A percentile compares a stretch with the other conserved stretches of the same genome.
These are phyloP conservation scores for Eucalyptus pauciflora DNA, from an alignment of 345 rosid species.

Conservation along the genomic window DNA sequence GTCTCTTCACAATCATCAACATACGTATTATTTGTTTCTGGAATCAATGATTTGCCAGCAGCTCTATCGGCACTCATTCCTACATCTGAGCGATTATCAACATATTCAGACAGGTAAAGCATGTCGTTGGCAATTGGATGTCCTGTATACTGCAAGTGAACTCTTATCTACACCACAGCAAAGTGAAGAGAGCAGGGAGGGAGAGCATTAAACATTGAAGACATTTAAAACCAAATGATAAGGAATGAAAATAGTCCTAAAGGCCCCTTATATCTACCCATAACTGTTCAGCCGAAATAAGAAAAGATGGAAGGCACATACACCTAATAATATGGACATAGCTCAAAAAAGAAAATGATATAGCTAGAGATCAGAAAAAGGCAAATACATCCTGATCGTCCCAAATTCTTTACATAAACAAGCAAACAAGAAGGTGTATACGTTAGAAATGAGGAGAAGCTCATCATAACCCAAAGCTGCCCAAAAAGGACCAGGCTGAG, in stretches of 20 bases:
- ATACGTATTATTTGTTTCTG: neutral
- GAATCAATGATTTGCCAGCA: neutral
- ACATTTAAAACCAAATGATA: neutral
- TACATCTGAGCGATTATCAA: constrained; percentile 16
- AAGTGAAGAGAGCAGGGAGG: neutral
- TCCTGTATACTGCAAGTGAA: constrained; percentile 68
- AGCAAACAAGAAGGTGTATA: neutral
- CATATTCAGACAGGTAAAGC: constrained; percentile 50
- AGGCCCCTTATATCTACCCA: neutral
- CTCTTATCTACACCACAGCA: constrained; percentile 54
- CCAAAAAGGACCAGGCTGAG: neutral
- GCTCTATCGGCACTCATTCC: constrained; percentile 44
- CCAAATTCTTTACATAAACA: neutral
- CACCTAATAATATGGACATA: neutral
- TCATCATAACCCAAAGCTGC: neutral
- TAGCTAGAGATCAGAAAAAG: neutral
- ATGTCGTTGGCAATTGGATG: constrained; percentile 89
- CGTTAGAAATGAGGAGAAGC: neutral
- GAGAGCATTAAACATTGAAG: neutral
- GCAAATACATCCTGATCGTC: neutral
- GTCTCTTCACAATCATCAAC: constrained; percentile 14
- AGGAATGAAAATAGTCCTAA: neutral
- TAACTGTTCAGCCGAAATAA: neutral
- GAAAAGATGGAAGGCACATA: neutral
- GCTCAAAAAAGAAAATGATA: neutral